Evolutionary conservation across 768 basidiomycete genomes (phyloP), one percentile per base, ranked within the genome.

Genomic region (Panaeolus cyanescens): DNA sequence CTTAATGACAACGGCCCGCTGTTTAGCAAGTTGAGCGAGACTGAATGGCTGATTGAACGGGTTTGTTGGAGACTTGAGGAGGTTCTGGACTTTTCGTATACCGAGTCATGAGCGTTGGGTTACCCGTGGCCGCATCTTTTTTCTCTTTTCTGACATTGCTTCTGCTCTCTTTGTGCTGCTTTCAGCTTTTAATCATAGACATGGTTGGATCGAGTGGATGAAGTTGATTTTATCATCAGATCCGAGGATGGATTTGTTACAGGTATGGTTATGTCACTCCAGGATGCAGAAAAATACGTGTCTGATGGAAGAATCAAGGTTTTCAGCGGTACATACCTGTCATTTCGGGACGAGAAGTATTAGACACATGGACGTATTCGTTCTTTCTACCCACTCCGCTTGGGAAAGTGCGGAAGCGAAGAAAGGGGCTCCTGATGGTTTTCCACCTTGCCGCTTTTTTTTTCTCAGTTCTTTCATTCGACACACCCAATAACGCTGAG

Each of bases 1-100:
- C 62, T 79, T 31, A 71, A 71, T 0, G 78, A 79, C 57, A 70
- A 77, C 0, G 77, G 79, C 7, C 79, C 79, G 20, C 65, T 80
- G 31, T 74, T 79, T 56, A 78, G 75, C 42, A 55, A 61, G 6
- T 64, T 69, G 4, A 72, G 71, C 9, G 79, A 79, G 62, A 73
- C 74, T 19, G 69, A 77, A 59, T 79, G 79, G 79, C 55, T 80
- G 4, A 59, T 80, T 20, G 66, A 68, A 28, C 74, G 72, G 62
- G 58, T 80, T 13, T 77, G 74, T 54, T 56, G 67, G 45, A 62
- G 75, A 37, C 50, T 79, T 19, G 77, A 78, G 59, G 67, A 72
- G 59, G 74, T 76, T 4, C 60, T 78, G 32, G 66, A 71, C 4
- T 3, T 1, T 30, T 25, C 4, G 4, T 50, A 9, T 28, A 4